Base-by-base conservation (phyloP, 805 yeast genomes). In the Candida ascalaphidarum region DNA sequence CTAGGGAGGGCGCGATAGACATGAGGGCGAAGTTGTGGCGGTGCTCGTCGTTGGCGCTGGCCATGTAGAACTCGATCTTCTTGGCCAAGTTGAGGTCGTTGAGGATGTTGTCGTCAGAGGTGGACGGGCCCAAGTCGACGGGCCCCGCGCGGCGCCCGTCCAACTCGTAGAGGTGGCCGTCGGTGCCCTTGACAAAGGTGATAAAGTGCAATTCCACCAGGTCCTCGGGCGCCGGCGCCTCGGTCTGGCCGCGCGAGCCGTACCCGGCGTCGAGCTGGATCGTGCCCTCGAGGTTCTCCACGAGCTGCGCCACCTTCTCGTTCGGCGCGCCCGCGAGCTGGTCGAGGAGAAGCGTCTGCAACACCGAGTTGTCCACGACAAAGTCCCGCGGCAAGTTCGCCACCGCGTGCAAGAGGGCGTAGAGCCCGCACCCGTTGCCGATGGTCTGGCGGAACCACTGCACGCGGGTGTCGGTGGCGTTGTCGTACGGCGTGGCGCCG, bases 91-190 rank as follows among this genome's bases (percentile, higher is more conserved):
- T 45, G 2, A 63, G 53, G 23, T 75, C 76, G 17, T 65, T 61
- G n/a, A 82, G 35, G 19, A 82, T 63, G 40, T 78, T 77, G 1
- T 43, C 36, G 4, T 37, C 48, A 3, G 55, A 58, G 2, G 43
- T 48, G 5, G 53, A 43, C 29, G 4, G 77, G 0, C 68, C 86
- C 22, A 85, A 55, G 34, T 69, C 74, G 20, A 78, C 63, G 0
- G 95, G 85, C 0, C 95, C 92, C 20, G 54, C 54, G 38, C 94
- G 65, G 38, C 97, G 68, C 1, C 98, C 98, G 47, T 89, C 98
- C 20, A 89, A 64, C 53, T 89, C 97, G 44, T 74, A 83, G 13
- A 89, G 46, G 33, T 71, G 72, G 7, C 71, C 72, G 36, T 73
- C 66, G 9, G 58, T 55, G 14, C 68, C 65, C 41, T 71, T 75